phyloP scores from a whole-genome alignment of 2,329 filamentous ascomycete genomes.

The Phyllosticta paracitricarpa region DNA sequence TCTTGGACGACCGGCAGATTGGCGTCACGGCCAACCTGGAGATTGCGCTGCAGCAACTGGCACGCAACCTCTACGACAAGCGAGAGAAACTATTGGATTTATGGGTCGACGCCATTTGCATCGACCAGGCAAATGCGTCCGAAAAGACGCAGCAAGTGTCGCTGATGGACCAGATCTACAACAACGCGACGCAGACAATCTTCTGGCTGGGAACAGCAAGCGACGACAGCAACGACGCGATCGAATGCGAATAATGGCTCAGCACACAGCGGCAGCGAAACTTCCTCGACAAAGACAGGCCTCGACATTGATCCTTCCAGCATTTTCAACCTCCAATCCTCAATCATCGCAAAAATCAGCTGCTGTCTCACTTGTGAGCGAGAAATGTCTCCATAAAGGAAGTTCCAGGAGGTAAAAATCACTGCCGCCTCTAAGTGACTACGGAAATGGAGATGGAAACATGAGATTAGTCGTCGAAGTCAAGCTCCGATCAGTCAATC shows the following conservation, averaged over 20 bases:
- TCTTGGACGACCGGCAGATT: constrained; percentile 4
- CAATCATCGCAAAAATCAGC: too few species aligned
- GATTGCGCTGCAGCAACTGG: constrained; percentile 5
- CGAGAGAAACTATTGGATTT: background rate
- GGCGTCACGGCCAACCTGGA: constrained; percentile 12
- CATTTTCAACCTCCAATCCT: too few species aligned
- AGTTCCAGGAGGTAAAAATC: too few species aligned
- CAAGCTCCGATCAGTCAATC: too few species aligned
- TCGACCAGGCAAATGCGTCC: constrained; percentile 11
- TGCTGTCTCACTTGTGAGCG: too few species aligned
- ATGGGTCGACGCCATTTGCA: constrained; percentile 14
- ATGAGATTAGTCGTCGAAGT: too few species aligned
- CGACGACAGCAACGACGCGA: constrained; percentile 9
- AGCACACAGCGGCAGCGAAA: background rate
- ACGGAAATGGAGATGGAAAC: too few species aligned
- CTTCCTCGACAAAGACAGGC: background rate
- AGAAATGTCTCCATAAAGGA: too few species aligned
- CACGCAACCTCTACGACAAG: constrained; percentile 1
- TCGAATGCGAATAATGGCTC: constrained; percentile 7
- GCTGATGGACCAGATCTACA: constrained; percentile 12
- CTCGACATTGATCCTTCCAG: too few species aligned
- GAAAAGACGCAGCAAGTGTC: constrained; percentile 11
- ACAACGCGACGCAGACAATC: background rate
- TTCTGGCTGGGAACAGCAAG: constrained; percentile 14
- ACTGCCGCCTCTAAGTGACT: too few species aligned